A percentile compares a stretch with the other conserved stretches of the same genome.
Conservation (phyloP, 768 basidiomycete genomes). For the Austroboletus eburneus region DNA sequence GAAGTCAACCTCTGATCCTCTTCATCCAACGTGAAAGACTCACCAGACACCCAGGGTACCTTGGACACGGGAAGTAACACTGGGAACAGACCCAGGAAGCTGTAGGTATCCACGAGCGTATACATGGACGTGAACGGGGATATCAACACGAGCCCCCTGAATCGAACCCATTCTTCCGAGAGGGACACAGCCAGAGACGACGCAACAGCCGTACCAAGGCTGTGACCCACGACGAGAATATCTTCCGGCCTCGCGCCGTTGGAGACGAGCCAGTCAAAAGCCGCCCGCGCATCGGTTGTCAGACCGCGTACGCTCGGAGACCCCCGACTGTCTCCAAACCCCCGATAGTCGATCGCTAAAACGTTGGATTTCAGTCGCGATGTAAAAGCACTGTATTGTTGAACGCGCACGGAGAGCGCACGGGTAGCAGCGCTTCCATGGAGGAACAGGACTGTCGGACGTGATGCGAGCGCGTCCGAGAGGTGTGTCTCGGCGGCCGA, state of each 20-base stretch:
- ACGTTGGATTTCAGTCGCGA: slow-evolving; percentile 70
- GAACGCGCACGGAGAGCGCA: slow-evolving; percentile 62
- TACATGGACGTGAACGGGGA: slow-evolving; percentile 56
- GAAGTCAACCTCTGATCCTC: background rate
- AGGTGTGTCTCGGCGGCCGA: slow-evolving; percentile 41
- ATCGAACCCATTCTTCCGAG: slow-evolving; percentile 39
- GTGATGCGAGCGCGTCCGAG: slow-evolving; percentile 46
- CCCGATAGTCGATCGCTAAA: slow-evolving; percentile 86
- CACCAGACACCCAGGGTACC: slow-evolving; percentile 61
- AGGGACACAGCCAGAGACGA: slow-evolving; percentile 46
- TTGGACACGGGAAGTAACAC: slow-evolving; percentile 64
- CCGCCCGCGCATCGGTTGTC: slow-evolving; percentile 65
- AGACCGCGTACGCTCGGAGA: slow-evolving; percentile 74
- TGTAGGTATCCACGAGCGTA: slow-evolving; percentile 63
- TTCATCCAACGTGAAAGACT: slow-evolving; percentile 25
- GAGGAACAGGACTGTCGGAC: slow-evolving; percentile 84
- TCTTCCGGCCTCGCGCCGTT: slow-evolving; percentile 54
- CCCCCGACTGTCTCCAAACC: slow-evolving; percentile 85
- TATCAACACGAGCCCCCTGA: slow-evolving; percentile 49
- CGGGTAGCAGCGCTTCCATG: slow-evolving; percentile 90
- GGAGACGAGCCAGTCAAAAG: slow-evolving; percentile 71
- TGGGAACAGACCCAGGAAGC: slow-evolving; percentile 62
- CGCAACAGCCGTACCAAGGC: slow-evolving; percentile 81
- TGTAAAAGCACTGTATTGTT: slow-evolving; percentile 61
- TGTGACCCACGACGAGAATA: slow-evolving; percentile 80